These are phyloP conservation scores for Coemansia sp. DNA, from an alignment of 192 early-diverging fungal genomes.

Conservation along the genomic window DNA sequence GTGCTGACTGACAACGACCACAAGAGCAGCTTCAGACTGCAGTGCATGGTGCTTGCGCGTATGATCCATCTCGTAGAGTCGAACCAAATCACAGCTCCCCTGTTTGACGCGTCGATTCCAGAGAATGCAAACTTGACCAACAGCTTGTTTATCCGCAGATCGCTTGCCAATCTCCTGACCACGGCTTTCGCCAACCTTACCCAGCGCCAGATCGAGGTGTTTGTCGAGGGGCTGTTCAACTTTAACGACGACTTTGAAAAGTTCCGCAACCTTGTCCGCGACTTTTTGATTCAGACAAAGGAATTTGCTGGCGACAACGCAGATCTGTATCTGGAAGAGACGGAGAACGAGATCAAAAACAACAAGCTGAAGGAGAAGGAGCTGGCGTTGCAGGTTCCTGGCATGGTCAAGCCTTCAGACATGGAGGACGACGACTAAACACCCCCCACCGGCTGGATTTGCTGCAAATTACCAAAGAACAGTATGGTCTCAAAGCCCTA, in stretches of 20 bases:
- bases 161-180: constrained; percentile 77
- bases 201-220: constrained; percentile 79
- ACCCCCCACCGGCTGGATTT: too few relatives aligned
- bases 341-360: constrained; percentile 77
- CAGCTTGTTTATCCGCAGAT: constrained; percentile 76
- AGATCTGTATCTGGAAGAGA: constrained; percentile 85
- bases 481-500: too few relatives aligned
- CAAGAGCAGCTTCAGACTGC: constrained; percentile 95
- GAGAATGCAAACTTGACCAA: constrained; percentile 80
- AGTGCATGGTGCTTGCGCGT: constrained; percentile 85
- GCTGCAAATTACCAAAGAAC: too few relatives aligned
- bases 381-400: constrained; percentile 84
- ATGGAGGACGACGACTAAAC: constrained; percentile 58
- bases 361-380: constrained; percentile 81
- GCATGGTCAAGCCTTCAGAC: constrained; percentile 95
- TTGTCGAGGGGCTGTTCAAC: constrained; percentile 86
- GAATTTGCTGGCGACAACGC: constrained; percentile 91
- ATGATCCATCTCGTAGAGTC: constrained; percentile 87
- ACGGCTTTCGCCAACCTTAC: constrained; percentile 92
- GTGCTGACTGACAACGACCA: constrained; percentile 96
- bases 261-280: constrained; percentile 94
- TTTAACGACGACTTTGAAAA: constrained; percentile 75
- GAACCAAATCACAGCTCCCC: constrained; percentile 79
- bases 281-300: constrained; percentile 92
- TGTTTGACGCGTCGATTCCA: constrained; percentile 74